These are phyloP conservation scores for Hemileia vastatrix DNA, from an alignment of 1,284 basidiomycete genomes.

Conservation along the genomic window DNA sequence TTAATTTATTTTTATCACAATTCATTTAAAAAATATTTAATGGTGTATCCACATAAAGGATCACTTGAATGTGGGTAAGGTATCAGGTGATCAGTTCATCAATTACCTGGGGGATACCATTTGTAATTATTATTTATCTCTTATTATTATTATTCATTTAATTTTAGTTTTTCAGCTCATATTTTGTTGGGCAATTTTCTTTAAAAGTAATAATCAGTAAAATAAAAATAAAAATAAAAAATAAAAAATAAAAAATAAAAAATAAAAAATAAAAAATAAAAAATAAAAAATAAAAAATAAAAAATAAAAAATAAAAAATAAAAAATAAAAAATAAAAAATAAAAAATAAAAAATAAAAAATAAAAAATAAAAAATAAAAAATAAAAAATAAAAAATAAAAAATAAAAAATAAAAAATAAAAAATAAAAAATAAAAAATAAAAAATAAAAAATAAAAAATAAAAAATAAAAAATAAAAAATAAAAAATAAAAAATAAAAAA, in stretches of 20 bases:
- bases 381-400: neutral
- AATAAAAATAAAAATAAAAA: neutral
- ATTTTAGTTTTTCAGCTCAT: no score
- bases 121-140: no score
- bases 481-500: neutral
- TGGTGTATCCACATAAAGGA: no score
- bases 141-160: no score
- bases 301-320: neutral
- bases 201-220: neutral
- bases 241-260: neutral
- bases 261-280: neutral
- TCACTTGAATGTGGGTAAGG: no score
- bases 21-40: no score
- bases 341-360: constrained; percentile 1
- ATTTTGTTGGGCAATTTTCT: no score
- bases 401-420: neutral
- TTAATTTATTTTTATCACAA: no score
- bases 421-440: neutral
- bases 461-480: neutral
- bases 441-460: neutral
- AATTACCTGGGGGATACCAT: no score
- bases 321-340: neutral
- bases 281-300: neutral
- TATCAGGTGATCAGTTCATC: no score
- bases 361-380: neutral